Evolutionary conservation across 2,329 filamentous ascomycete genomes (phyloP), one percentile per base, ranked within the genome.

Genomic region (Diaporthe helianthi): DNA sequence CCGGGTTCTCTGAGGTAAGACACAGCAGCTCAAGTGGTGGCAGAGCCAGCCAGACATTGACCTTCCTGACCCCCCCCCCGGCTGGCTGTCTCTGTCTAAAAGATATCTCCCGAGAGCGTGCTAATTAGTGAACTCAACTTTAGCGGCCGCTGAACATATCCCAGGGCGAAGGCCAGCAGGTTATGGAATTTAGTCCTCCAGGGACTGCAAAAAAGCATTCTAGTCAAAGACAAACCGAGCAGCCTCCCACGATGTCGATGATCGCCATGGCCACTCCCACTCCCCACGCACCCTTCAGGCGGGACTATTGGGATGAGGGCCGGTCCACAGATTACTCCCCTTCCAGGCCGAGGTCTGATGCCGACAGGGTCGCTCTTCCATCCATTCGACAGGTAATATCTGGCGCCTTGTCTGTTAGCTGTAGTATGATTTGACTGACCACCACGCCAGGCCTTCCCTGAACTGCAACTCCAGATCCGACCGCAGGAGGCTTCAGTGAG

Each of bases 331-430:
- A 81, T 36, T 78, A 77, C 41, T 24, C 46, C 47, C 75, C 77
- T 22, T 75, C 76, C 33, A 78, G 79, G 47, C 77, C 78, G 55
- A 79, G 78, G 67, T 74, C 74, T 22, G 82, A 85, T 65, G 75
- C 76, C n/a, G 79, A 81, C 71, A 76, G 77, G 69, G 75, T 85
- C 36, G 80, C 81, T 44, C 78, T 88, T 26, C 86, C 86, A 24
- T 84, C 86, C 1, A 86, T 88, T 61, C 80, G 83, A 72, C 83
- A 86, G 83, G 85, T 86, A 82, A 69, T 65, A 58, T 61, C 33
- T 29, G 24, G 49, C 31, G 7, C 36, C n/a, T 17, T 22, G 31
- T 53, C 15, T 41, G 26, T 8, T 24, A 33, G 13, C 46, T 47
- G n/a, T 10, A 36, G 38, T 24, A 24, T 44, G 17, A 33, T 10